These are phyloP conservation scores for Rhinocladiella similis DNA, from an alignment of 2,329 filamentous ascomycete species.

Conservation along the genomic window DNA sequence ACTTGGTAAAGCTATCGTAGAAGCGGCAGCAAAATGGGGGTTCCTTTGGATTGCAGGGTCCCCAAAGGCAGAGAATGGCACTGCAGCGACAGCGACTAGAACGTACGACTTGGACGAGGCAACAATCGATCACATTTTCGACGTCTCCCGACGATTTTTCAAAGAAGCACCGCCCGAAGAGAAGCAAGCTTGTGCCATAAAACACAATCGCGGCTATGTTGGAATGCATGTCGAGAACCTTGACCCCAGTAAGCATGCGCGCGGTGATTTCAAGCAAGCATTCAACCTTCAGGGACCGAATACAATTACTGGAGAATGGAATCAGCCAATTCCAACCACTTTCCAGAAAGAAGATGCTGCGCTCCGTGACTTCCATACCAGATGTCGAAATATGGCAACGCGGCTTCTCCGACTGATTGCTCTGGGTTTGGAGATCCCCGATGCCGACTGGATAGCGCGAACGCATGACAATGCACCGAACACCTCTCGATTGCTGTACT, in stretches of 20 bases:
- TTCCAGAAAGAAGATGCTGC: conserved; percentile 58
- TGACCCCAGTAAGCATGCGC: conserved; percentile 78
- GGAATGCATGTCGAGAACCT: conserved; percentile 85
- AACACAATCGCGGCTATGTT: conserved; percentile 77
- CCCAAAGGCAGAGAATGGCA: neutral
- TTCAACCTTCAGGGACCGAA: conserved; percentile 87
- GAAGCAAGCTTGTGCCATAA: conserved; percentile 12
- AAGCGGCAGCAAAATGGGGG: conserved; percentile 78
- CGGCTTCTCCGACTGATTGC: conserved; percentile 77
- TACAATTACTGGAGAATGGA: conserved; percentile 52
- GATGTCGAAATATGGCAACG: conserved; percentile 72
- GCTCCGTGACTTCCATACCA: conserved; percentile 64
- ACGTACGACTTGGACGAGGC: conserved; percentile 11
- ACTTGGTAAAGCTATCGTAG: conserved; percentile 68
- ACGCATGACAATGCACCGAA: conserved; percentile 9
- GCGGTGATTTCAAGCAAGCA: conserved; percentile 87
- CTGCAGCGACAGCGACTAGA: neutral
- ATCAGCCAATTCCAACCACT: conserved; percentile 72
- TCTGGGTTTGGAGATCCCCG: conserved; percentile 65
- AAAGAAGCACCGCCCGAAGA: conserved; percentile 4
- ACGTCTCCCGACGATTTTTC: conserved; percentile 10
- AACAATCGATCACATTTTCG: conserved; percentile 8
- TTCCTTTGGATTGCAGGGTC: conserved; percentile 73
- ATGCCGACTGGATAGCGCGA: conserved; percentile 35
- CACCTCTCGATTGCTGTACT: conserved; percentile 12